phyloP scores from a whole-genome alignment of 2,329 filamentous ascomycete species.

The Thelonectria discophora region DNA sequence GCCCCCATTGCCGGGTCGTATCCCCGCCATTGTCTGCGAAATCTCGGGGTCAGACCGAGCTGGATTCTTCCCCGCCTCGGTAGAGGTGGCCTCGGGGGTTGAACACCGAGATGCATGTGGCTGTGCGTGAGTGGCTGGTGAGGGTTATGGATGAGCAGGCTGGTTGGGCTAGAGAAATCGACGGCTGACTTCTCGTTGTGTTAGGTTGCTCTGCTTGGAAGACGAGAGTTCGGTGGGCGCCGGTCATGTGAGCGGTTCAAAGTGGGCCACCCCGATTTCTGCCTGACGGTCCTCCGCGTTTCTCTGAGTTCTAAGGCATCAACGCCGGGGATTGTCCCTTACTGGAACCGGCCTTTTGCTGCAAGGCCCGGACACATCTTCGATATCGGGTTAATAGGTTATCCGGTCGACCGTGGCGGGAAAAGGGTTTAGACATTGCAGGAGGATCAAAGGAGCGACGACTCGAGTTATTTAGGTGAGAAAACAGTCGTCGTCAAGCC shows the following conservation, averaged over 20 bases:
- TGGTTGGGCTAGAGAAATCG: not conserved
- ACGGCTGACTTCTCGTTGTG: not conserved
- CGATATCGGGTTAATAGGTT: conserved; percentile 17
- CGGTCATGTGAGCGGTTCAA: conserved; percentile 2
- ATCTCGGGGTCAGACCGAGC: conserved; percentile 24
- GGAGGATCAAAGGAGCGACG: not conserved
- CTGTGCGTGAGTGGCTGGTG: conserved; percentile 3
- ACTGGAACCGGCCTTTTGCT: conserved; percentile 9
- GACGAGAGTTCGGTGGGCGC: not conserved
- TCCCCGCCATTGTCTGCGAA: conserved; percentile 13
- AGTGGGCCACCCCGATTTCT: not conserved
- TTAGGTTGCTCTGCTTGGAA: not conserved
- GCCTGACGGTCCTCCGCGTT: not conserved
- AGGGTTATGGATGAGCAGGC: not conserved
- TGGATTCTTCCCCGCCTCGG: conserved; percentile 22
- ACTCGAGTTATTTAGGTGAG: too few relatives aligned
- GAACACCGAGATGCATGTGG: conserved; percentile 22
- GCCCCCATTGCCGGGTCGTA: not conserved
- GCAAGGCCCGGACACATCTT: not conserved
- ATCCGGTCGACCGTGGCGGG: conserved; percentile 8
- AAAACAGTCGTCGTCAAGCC: not conserved
- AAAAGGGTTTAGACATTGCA: not conserved
- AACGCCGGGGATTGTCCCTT: not conserved
- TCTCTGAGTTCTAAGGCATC: not conserved
- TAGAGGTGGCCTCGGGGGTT: conserved; percentile 39